These are phyloP conservation scores for Fusarium duplospermum DNA, from an alignment of 2,329 filamentous ascomycete species.

Conservation along the genomic window DNA sequence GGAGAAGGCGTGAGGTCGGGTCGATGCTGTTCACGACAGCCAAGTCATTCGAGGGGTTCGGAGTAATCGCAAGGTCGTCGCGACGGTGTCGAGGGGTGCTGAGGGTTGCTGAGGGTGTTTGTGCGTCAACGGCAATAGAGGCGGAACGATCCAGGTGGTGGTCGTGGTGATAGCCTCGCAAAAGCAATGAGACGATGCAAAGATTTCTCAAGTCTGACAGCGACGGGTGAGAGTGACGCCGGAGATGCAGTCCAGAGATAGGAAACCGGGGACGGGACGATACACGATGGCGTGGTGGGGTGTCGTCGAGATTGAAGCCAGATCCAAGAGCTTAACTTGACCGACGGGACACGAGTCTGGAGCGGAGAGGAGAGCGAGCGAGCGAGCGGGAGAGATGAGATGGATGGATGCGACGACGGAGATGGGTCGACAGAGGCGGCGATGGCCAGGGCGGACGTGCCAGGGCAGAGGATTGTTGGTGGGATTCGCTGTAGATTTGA, in stretches of 20 bases:
- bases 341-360: slow-evolving; percentile 12
- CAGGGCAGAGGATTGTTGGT: slow-evolving; percentile 29
- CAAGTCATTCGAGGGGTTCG: slow-evolving; percentile 20
- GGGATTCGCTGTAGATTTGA: slow-evolving; percentile 31
- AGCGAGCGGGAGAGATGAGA: slow-evolving; percentile 21
- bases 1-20: neutral
- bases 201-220: slow-evolving; percentile 4
- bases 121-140: slow-evolving; percentile 34
- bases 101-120: slow-evolving; percentile 28
- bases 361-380: slow-evolving; percentile 7
- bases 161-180: slow-evolving; percentile 21
- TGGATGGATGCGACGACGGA: slow-evolving; percentile 27
- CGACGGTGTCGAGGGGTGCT: slow-evolving; percentile 25
- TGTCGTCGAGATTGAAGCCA: slow-evolving; percentile 41
- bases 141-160: slow-evolving; percentile 26
- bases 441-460: slow-evolving; percentile 20
- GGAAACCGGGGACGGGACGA: slow-evolving; percentile 15
- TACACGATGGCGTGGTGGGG: slow-evolving; percentile 34
- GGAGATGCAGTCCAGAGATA: slow-evolving; percentile 10
- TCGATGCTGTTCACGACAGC: slow-evolving; percentile 16
- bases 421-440: slow-evolving; percentile 25
- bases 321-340: slow-evolving; percentile 27
- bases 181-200: slow-evolving; percentile 17
- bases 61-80: slow-evolving; percentile 31
- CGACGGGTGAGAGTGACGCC: slow-evolving; percentile 10